Conservation (phyloP, 2,329 filamentous ascomycete genomes). For the Gaeumannomyces tritici region DNA sequence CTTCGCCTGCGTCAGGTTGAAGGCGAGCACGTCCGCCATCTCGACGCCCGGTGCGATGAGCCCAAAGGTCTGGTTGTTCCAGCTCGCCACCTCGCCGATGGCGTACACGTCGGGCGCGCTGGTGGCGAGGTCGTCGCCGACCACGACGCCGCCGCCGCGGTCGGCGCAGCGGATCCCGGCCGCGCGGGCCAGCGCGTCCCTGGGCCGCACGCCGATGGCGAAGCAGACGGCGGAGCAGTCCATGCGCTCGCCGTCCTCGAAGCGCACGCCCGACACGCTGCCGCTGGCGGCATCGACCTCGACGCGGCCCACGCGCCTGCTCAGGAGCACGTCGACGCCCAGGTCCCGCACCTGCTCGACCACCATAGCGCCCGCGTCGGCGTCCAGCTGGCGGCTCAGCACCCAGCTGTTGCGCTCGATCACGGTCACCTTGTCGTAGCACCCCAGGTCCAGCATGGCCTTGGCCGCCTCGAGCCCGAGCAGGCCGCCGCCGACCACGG, state of each 20-base stretch:
- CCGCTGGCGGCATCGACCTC: conserved; percentile 56
- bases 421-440: conserved; percentile 64
- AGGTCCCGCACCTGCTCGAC: conserved; percentile 71
- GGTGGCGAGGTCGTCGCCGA: conserved; percentile 59
- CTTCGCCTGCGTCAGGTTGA: conserved; percentile 80
- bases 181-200: conserved; percentile 64
- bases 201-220: conserved; percentile 74
- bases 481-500: conserved; percentile 76
- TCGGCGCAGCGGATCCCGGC: conserved; percentile 65
- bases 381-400: conserved; percentile 71
- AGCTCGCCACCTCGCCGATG: conserved; percentile 85
- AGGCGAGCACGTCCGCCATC: conserved; percentile 86
- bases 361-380: conserved; percentile 71
- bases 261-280: conserved; percentile 62
- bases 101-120: conserved; percentile 69
- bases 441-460: conserved; percentile 78
- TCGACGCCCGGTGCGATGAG: conserved; percentile 84
- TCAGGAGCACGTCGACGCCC: conserved; percentile 71
- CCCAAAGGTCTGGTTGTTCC: conserved; percentile 78
- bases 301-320: conserved; percentile 65
- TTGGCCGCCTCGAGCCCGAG: conserved; percentile 84
- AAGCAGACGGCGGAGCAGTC: conserved; percentile 79
- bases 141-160: conserved; percentile 66
- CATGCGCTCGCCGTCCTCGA: conserved; percentile 72
- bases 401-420: conserved; percentile 81